Base-by-base conservation (phyloP, 1,139 yeast species). In the Saccharomycopsis hybrid region DNA sequence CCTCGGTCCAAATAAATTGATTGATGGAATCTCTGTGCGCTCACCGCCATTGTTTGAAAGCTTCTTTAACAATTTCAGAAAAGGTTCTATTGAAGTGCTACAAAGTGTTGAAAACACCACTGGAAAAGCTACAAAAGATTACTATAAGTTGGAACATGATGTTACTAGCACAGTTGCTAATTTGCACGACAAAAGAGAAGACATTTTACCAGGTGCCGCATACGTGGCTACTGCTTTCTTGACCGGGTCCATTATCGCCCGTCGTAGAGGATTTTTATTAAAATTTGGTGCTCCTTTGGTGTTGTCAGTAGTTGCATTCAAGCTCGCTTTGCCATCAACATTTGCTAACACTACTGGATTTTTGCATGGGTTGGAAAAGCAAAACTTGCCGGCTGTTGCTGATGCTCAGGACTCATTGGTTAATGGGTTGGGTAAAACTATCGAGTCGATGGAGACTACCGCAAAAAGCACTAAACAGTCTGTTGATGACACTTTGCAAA, bases 161-260 rank as follows among this genome's bases (percentile, higher is more conserved):
- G 79, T 88, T 46, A 78, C 89, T 5, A 63, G 73, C 33, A 83
- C 95, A 1, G 68, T 89, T 18, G 77, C 92, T 31, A 73, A 73
- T 25, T 72, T 92, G 57, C 92, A 85, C 65, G 77, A 80, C 58
- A 80, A 75, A 57, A 70, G 76, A 48, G 97, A 89, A 65, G 86
- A 81, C 54, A 67, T 90, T 49, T 70, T 85, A 44, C 95, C 97
- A 8, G 88, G 87, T 54, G 68, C 83, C 3, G 68, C 87, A 30
- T 89, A 86, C 61, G 73, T 87, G 30, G 62, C 79, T 9, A 78
- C 89, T 41, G 92, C 90, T n/a, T 74, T 82, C 2, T 74, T 90
- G 59, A 71, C 94, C 3, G 97, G 97, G 48, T 78, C 87, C 31
- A 81, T 92, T 46, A 64, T 85, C 47, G 80, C 95, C 2, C 87